phyloP scores from a whole-genome alignment of 2,329 filamentous ascomycete species.

The Trichothecium sympodiale region DNA sequence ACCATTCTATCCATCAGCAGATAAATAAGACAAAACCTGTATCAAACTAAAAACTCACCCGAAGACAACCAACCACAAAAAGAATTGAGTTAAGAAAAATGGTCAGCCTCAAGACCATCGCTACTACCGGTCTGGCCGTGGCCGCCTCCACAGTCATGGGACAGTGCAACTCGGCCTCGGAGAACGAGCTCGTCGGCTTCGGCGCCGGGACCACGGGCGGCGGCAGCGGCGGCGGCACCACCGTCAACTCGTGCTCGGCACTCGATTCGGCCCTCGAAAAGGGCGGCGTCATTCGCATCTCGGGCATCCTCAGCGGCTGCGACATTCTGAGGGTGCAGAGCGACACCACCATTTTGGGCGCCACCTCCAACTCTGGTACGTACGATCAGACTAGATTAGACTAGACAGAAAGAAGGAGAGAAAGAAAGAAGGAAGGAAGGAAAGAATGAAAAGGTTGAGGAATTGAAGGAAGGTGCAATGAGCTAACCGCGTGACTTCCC shows the following conservation, averaged over 20 bases:
- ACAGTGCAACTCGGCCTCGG: conserved; percentile 4
- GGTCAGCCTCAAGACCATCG: too few relatives aligned
- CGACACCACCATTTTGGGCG: conserved; percentile 40
- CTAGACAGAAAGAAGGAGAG: not conserved
- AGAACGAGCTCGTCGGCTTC: conserved; percentile 14
- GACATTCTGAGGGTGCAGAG: conserved; percentile 32
- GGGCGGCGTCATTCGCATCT: conserved; percentile 29
- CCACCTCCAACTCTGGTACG: conserved; percentile 30
- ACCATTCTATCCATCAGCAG: too few relatives aligned
- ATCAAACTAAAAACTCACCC: too few relatives aligned
- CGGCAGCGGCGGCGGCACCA: conserved; percentile 15
- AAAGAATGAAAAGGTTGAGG: too few relatives aligned
- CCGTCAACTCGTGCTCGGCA: conserved; percentile 21
- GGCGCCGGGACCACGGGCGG: conserved; percentile 17
- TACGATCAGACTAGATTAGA: conserved; percentile 7
- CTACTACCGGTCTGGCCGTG: too few relatives aligned
- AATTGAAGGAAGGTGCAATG: too few relatives aligned
- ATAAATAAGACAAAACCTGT: too few relatives aligned
- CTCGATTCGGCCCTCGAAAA: conserved; percentile 24
- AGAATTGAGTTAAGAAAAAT: too few relatives aligned
- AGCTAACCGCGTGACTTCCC: too few relatives aligned
- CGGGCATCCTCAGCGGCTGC: conserved; percentile 24
- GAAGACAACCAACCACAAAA: too few relatives aligned
- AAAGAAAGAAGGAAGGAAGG: too few relatives aligned
- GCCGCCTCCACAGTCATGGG: too few relatives aligned